Base-by-base conservation (phyloP, 2,329 filamentous ascomycete species). In the Parasarocladium wereldwijsianum region DNA sequence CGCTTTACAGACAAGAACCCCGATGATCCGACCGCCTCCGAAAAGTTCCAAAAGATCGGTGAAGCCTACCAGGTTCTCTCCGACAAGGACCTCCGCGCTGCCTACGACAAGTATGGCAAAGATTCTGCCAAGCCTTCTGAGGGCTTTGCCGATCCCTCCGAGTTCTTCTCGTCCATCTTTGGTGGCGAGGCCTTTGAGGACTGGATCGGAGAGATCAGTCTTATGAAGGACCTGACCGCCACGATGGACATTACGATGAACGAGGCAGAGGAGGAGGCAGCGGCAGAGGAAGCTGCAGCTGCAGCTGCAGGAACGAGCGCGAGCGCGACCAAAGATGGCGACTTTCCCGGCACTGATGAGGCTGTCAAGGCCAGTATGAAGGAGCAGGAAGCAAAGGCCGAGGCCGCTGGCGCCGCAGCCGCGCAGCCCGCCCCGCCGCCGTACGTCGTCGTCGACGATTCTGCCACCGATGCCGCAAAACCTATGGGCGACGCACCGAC, bases 111-210 rank as follows among this genome's bases (percentile, higher is more conserved):
- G 57, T 87, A 76, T 64, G 90, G 90, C 52, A 96, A 96, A 58
- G 90, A 98, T 46, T 75, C 83, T 42, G 86, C 90, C 5, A 82
- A 87, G 49, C 90, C 90, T 1, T 74, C 76, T 44, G 81, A 84
- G 45, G 90, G 90, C 38, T 98, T 98, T 53, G 82, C 82, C 63
- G 90, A 98, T 52, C 90, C 90, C 2, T 70, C 85, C 39, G 90
- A 98, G 57, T 98, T 98, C 68, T 98, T 98, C 60, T 81, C 81
- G 46, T 92, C 86, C 64, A 98, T 98, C 43, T 98, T 98, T 49
- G 90, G 90, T 43, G 90, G 90, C 36, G 87, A 94, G 44, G 85
- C 87, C 9, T 98, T 98, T 47, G 66, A 79, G 36, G 87, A 98
- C 61, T 84, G 90, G 66, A 96, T 98, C 47, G 90, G 90, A 41